Conservation (phyloP, 1,284 basidiomycete genomes). For the Mycosarcoma mackinlayi region DNA sequence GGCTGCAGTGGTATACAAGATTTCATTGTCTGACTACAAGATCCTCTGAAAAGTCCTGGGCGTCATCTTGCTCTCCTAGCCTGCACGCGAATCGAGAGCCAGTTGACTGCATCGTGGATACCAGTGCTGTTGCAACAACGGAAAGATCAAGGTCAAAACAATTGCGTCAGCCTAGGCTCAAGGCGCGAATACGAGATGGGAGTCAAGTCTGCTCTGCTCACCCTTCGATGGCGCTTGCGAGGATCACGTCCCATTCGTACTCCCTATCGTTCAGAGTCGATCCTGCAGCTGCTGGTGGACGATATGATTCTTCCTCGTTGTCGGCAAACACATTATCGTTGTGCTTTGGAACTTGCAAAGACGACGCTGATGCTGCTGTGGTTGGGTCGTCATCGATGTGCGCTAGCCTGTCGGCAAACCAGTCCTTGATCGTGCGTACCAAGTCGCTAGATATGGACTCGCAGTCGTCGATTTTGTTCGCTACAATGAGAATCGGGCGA, state of each 20-base stretch:
- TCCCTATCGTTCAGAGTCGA: slow-evolving; percentile 15
- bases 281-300: slow-evolving; percentile 12
- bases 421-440: slow-evolving; percentile 19
- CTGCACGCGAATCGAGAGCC: slow-evolving; percentile 36
- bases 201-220: too few relatives aligned
- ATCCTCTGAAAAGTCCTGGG: background rate
- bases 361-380: background rate
- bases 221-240: slow-evolving; percentile 40
- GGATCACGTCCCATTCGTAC: slow-evolving; percentile 46
- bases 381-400: slow-evolving; percentile 18
- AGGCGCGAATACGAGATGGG: too few relatives aligned
- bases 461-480: slow-evolving; percentile 37
- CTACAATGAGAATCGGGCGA: slow-evolving; percentile 33
- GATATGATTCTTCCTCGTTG: slow-evolving; percentile 14
- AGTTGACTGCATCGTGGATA: slow-evolving; percentile 36
- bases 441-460: slow-evolving; percentile 22
- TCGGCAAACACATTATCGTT: slow-evolving; percentile 34
- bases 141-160: background rate
- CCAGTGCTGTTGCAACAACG: slow-evolving; percentile 17
- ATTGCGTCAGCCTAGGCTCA: too few relatives aligned
- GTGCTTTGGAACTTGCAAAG: background rate
- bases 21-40: background rate
- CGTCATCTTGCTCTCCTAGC: slow-evolving; percentile 13
- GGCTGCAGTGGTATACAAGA: background rate
- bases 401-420: slow-evolving; percentile 35